Percentiles rank a stretch among this genome's conserved stretches.
Evolutionary conservation across 1,284 basidiomycete species (phyloP).

Genomic region (Ceratobasidium sp.): DNA sequence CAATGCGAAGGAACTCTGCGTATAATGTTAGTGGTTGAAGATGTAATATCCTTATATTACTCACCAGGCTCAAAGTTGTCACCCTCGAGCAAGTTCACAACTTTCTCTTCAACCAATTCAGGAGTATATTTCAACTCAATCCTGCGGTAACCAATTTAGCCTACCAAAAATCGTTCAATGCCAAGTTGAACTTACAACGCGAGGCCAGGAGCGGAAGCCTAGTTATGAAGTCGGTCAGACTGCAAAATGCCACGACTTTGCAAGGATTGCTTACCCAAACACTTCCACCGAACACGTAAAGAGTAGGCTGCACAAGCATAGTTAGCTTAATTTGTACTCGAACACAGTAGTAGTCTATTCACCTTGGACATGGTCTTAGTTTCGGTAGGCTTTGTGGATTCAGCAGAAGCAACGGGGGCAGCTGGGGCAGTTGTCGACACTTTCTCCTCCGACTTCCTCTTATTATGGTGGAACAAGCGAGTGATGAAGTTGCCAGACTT

Average conservation of each 20-base stretch:
- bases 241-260: neutral
- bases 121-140: slow-evolving; percentile 32
- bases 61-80: slow-evolving; percentile 65
- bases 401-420: neutral
- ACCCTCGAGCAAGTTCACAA: slow-evolving; percentile 51
- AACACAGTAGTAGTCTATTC: too few relatives aligned
- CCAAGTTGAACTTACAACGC: slow-evolving; percentile 57
- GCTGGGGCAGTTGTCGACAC: slow-evolving; percentile 2
- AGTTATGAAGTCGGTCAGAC: slow-evolving; percentile 43
- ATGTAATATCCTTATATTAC: too few relatives aligned
- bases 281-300: slow-evolving; percentile 58
- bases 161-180: neutral
- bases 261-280: neutral
- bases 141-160: neutral
- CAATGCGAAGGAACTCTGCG: slow-evolving; percentile 53
- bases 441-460: slow-evolving; percentile 33
- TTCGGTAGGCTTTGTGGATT: neutral
- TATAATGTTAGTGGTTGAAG: too few relatives aligned
- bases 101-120: slow-evolving; percentile 6
- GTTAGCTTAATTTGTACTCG: too few relatives aligned
- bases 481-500: slow-evolving; percentile 28
- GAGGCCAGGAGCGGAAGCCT: slow-evolving; percentile 59
- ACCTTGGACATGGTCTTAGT: neutral
- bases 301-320: slow-evolving; percentile 47
- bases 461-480: slow-evolving; percentile 30